Evolutionary conservation across 495 filamentous ascomycete species (phyloP), one percentile per base, ranked within the genome.

Genomic region (Opeltia flavorubescens): DNA sequence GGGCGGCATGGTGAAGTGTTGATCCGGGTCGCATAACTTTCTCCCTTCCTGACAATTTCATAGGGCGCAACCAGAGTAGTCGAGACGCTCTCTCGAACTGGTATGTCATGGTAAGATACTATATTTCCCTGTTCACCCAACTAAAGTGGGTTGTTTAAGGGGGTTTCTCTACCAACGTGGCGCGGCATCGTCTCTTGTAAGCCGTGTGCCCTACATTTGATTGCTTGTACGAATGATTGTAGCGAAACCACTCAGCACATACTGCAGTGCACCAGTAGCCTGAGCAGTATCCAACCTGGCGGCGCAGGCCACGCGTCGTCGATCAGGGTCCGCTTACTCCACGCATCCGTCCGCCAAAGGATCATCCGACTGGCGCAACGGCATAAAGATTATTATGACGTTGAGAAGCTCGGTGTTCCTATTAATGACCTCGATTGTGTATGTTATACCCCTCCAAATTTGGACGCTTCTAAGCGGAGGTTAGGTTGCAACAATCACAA

Each of bases 81-180:
- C 27, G 82, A 89, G 57, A 85, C 83, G 0, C 69, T 91, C 2
- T 67, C 79, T 15, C 70, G 84, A 15, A 94, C 86, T 11, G 84
- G 53, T 52, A 39, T 15, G 30, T 28, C 20, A 30, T 9, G 8
- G 40, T 9, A 4, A 13, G 5, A 7, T 7, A 11, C 3, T 25
- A 6, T 18, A 36, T 9, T 12, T 3, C 30, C 9, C 15, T n/a
- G n/a, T n/a, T n/a, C n/a, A n/a, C n/a, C n/a, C n/a, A n/a, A 33
- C 15, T 9, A 40, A 21, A 39, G 9, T 38, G 9, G 23, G 24
- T 15, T 12, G 13, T n/a, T n/a, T 3, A 25, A 51, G 53, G 85
- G 13, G 86, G 86, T 0, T 93, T 93, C 61, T 74, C 76, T 5
- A 71, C 71, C 0, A 74, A 79, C 51, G 76, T 82, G 5, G 82